Conservation (phyloP, 106 monocot species). For the Allium fistulosum region DNA sequence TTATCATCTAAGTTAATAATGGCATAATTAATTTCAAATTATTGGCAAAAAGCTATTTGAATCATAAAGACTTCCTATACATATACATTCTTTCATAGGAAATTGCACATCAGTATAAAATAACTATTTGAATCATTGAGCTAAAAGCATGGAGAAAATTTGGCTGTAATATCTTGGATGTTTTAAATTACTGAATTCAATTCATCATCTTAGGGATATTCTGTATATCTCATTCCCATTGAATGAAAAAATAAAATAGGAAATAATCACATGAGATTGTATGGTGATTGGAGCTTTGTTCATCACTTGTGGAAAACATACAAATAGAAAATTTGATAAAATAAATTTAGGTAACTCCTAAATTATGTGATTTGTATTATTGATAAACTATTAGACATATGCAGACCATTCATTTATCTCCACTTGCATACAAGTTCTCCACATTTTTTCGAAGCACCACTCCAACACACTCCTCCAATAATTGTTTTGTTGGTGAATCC, state of each 20-base stretch:
- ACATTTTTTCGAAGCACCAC: slow-evolving; percentile 58
- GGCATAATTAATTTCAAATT: too few species aligned
- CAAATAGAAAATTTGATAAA: not conserved
- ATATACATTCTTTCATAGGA: too few species aligned
- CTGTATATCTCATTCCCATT: slow-evolving; percentile 39
- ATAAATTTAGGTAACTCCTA: not conserved
- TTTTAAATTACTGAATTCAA: slow-evolving; percentile 54
- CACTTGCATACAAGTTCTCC: slow-evolving; percentile 82
- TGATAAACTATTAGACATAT: not conserved
- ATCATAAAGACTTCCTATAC: too few species aligned
- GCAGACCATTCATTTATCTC: slow-evolving; percentile 32
- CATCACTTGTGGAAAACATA: not conserved
- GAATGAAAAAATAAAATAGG: slow-evolving; percentile 60
- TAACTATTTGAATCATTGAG: too few species aligned
- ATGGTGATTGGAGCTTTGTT: too few species aligned
- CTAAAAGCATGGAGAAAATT: too few species aligned
- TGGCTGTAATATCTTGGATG: slow-evolving; percentile 26
- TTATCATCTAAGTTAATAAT: too few species aligned
- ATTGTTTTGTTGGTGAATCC: slow-evolving; percentile 53
- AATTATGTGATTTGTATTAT: not conserved
- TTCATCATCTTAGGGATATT: slow-evolving; percentile 67
- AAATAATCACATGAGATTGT: too few species aligned
- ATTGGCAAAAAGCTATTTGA: too few species aligned
- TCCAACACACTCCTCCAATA: slow-evolving; percentile 67
- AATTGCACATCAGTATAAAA: too few species aligned